Conservation (phyloP, 2,329 filamentous ascomycete genomes). For the Cadophora sp. region DNA sequence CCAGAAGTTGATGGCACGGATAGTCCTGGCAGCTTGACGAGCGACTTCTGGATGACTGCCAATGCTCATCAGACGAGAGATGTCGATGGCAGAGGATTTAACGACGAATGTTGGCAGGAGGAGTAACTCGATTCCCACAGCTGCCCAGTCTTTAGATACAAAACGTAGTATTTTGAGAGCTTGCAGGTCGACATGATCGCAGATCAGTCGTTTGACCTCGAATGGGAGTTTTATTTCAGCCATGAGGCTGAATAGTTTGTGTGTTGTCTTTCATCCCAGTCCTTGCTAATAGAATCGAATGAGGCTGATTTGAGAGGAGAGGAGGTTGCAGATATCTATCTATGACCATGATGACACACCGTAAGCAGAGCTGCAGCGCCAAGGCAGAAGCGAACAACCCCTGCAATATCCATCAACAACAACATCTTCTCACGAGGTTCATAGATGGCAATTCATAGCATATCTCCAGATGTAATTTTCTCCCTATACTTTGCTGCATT, state of each 20-base stretch:
- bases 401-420: not conserved
- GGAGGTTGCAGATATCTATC: not conserved
- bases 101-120: conserved; percentile 56
- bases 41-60: conserved; percentile 17
- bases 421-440: not conserved
- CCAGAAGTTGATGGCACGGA: conserved; percentile 26
- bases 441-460: not conserved
- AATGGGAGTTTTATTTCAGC: conserved; percentile 23
- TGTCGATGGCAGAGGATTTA: conserved; percentile 54
- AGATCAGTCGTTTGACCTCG: conserved; percentile 33
- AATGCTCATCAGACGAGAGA: conserved; percentile 31
- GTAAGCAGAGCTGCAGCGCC: conserved; percentile 1
- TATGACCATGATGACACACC: conserved; percentile 8
- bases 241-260: conserved; percentile 11
- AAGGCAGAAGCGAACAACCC: conserved; percentile 8
- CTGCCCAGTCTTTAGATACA: conserved; percentile 29
- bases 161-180: conserved; percentile 27
- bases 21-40: conserved; percentile 25
- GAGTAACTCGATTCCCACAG: conserved; percentile 27
- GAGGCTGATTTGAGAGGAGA: not conserved
- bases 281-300: not conserved
- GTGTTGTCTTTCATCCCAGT: not conserved
- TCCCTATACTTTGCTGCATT: too few relatives aligned
- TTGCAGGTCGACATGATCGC: conserved; percentile 23
- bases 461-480: not conserved